Percentiles rank a stretch among this genome's conserved stretches.
Evolutionary conservation across 768 basidiomycete species (phyloP).

Genomic region (Pisolithus albus): DNA sequence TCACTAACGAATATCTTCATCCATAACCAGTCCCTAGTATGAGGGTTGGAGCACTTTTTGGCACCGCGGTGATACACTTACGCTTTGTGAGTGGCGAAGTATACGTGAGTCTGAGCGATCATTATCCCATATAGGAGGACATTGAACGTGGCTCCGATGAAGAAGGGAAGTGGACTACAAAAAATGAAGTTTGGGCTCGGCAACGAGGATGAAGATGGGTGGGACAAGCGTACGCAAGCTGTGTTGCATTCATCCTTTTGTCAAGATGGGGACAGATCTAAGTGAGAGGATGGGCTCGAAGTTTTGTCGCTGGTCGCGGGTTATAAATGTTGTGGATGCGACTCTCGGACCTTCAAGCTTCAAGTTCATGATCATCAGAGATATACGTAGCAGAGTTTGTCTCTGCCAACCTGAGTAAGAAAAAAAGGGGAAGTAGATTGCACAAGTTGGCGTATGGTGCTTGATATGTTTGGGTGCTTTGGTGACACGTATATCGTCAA

Average conservation of each 20-base stretch:
- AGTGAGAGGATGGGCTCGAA: too few relatives aligned
- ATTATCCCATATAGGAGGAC: slow-evolving; percentile 44
- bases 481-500: too few relatives aligned
- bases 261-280: too few relatives aligned
- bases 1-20: slow-evolving; percentile 37
- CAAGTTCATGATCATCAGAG: too few relatives aligned
- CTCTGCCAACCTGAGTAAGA: too few relatives aligned
- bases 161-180: slow-evolving; percentile 41
- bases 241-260: neutral
- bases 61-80: slow-evolving; percentile 7
- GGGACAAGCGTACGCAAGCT: neutral
- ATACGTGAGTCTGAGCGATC: slow-evolving; percentile 42
- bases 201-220: neutral
- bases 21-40: slow-evolving; percentile 35
- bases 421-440: too few relatives aligned
- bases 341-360: too few relatives aligned
- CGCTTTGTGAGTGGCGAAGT: slow-evolving; percentile 36
- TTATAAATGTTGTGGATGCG: too few relatives aligned
- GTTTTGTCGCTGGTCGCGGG: too few relatives aligned
- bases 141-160: slow-evolving; percentile 43
- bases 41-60: neutral
- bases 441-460: too few relatives aligned
- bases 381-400: too few relatives aligned
- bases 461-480: too few relatives aligned
- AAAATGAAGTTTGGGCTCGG: neutral